Conservation (phyloP, 2,329 filamentous ascomycete species). For the Aureobasidium sp. region DNA sequence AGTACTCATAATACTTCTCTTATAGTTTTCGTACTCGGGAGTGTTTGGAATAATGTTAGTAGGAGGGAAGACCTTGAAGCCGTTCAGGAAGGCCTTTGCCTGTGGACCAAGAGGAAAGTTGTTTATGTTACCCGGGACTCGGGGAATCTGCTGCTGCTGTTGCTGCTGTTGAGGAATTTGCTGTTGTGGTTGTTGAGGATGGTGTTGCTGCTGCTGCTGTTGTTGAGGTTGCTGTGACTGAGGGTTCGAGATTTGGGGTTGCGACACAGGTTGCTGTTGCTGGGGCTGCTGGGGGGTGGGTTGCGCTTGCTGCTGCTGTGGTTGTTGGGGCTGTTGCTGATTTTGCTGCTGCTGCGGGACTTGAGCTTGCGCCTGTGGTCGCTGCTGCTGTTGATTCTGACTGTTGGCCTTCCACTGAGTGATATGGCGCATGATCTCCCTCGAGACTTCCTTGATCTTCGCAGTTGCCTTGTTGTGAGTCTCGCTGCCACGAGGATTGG, state of each 20-base stretch:
- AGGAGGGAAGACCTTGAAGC: slow-evolving; percentile 17
- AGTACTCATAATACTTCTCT: slow-evolving; percentile 8
- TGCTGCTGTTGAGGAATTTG: slow-evolving; percentile 19
- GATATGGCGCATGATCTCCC: slow-evolving; percentile 16
- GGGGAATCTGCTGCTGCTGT: slow-evolving; percentile 24
- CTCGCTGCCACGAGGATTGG: slow-evolving; percentile 15
- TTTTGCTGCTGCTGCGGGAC: slow-evolving; percentile 13
- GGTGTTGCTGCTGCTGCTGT: slow-evolving; percentile 15
- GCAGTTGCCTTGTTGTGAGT: slow-evolving; percentile 17
- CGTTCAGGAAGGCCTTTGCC: slow-evolving; percentile 16
- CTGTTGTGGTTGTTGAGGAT: slow-evolving; percentile 17
- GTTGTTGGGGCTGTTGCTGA: slow-evolving; percentile 17
- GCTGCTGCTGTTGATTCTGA: slow-evolving; percentile 9
- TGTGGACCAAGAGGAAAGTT: slow-evolving; percentile 27
- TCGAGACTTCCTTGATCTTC: slow-evolving; percentile 21
- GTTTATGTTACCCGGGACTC: slow-evolving; percentile 21
- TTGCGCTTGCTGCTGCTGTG: slow-evolving; percentile 15
- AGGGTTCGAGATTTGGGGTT: slow-evolving; percentile 13
- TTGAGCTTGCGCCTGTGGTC: background rate
- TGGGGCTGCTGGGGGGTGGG: slow-evolving; percentile 13
- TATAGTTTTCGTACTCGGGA: slow-evolving; percentile 18
- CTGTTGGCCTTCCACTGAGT: slow-evolving; percentile 13
- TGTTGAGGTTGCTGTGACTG: slow-evolving; percentile 23
- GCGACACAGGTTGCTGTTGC: slow-evolving; percentile 12
- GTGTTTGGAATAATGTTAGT: slow-evolving; percentile 13